Evolutionary conservation across 495 filamentous ascomycete species (phyloP).

Genomic region (Tricharina praecox): DNA sequence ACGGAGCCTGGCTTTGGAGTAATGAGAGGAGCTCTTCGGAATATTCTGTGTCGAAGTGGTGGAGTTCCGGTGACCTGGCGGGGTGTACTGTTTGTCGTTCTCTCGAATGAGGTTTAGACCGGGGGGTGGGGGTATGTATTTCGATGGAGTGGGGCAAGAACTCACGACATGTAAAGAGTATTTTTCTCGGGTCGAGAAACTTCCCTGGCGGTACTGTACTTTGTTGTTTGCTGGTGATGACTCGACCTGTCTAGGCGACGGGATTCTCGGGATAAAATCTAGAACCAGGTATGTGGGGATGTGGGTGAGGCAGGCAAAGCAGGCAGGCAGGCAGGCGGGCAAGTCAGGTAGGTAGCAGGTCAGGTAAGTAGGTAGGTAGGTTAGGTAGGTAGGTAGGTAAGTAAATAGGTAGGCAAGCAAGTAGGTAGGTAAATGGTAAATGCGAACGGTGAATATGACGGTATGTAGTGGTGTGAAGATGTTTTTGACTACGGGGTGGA

Average conservation of each 20-base stretch:
- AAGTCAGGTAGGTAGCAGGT: not conserved
- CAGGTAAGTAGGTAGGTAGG: not conserved
- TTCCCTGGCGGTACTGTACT: constrained; percentile 1
- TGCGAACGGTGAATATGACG: too few species aligned
- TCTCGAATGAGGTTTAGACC: constrained; percentile 4
- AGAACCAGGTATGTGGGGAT: not conserved
- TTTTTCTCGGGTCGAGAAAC: not conserved
- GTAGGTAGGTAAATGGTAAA: not conserved
- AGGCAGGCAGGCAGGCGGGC: not conserved
- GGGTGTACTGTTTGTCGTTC: constrained; percentile 3
- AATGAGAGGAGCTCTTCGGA: constrained; percentile 4
- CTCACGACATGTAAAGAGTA: constrained; percentile 2
- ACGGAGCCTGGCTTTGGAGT: too few species aligned
- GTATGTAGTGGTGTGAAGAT: too few species aligned
- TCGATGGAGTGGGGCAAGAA: not conserved
- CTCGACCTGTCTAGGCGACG: too few species aligned
- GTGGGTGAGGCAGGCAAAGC: not conserved
- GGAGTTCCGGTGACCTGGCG: constrained; percentile 3
- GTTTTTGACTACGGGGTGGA: too few species aligned
- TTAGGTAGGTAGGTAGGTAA: not conserved
- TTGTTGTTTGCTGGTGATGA: too few species aligned
- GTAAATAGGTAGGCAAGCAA: not conserved
- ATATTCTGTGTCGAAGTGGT: constrained; percentile 4
- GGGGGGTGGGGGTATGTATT: not conserved
- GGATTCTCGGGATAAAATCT: too few species aligned